These are phyloP conservation scores for Xerocomellus intermedius DNA, from an alignment of 768 basidiomycete genomes.

Conservation along the genomic window DNA sequence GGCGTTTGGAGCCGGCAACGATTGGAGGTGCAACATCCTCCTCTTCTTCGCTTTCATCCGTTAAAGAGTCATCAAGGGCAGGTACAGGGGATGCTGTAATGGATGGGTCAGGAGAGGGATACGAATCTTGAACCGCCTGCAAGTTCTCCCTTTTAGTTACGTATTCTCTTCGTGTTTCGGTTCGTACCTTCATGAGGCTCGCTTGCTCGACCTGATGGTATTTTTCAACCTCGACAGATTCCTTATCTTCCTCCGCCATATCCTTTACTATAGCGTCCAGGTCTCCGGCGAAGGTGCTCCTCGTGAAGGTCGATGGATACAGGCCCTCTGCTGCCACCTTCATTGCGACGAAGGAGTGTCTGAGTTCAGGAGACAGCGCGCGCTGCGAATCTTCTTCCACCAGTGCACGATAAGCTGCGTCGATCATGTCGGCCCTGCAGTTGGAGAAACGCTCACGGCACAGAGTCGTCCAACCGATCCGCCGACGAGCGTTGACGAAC, in stretches of 20 bases:
- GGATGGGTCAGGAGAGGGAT: constrained; percentile 20
- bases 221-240: background rate
- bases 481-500: constrained; percentile 48
- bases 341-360: constrained; percentile 30
- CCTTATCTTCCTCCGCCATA: constrained; percentile 13
- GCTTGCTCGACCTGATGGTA: background rate
- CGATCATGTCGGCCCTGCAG: constrained; percentile 26
- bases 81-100: constrained; percentile 6
- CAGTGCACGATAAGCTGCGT: constrained; percentile 29
- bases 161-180: background rate
- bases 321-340: constrained; percentile 32
- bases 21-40: constrained; percentile 10
- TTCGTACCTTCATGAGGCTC: background rate
- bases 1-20: constrained; percentile 25
- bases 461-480: constrained; percentile 52
- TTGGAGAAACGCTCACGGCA: constrained; percentile 31
- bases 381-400: constrained; percentile 20
- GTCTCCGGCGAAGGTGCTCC: constrained; percentile 30
- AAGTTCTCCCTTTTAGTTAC: background rate
- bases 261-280: constrained; percentile 32
- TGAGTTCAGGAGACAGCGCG: constrained; percentile 14
- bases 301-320: constrained; percentile 26
- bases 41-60: constrained; percentile 18
- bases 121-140: constrained; percentile 1
- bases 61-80: constrained; percentile 1